Percentiles rank a stretch among this genome's conserved stretches.
Conservation (phyloP, 129 eudicot species). For the Flaveria sonorensis region DNA sequence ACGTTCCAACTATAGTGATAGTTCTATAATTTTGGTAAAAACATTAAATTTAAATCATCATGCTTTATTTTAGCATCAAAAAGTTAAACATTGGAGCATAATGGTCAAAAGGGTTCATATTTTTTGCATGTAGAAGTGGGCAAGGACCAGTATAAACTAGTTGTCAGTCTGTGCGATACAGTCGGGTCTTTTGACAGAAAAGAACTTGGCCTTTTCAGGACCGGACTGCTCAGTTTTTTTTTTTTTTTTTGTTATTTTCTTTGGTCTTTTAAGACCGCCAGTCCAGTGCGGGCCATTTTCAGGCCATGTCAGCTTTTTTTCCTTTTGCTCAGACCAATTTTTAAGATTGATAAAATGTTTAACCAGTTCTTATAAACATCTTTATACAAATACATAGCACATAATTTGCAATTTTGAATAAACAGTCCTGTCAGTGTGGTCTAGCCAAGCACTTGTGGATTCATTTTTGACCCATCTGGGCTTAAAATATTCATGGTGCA, state of each 20-base stretch:
- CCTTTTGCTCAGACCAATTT: too few species aligned
- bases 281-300: not conserved
- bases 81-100: not conserved
- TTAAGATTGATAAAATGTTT: not conserved
- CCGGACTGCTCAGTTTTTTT: not conserved
- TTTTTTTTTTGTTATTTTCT: too few species aligned
- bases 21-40: not conserved
- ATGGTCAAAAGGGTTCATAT: not conserved
- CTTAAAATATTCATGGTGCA: not conserved
- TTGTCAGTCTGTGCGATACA: not conserved
- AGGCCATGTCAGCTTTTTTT: not conserved
- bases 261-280: too few species aligned
- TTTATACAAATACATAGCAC: not conserved
- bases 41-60: not conserved
- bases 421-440: not conserved
- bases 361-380: not conserved
- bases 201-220: not conserved
- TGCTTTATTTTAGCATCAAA: constrained; percentile 10
- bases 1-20: constrained; percentile 10
- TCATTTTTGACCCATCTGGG: not conserved
- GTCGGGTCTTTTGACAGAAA: not conserved
- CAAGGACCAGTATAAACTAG: not conserved
- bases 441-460: not conserved
- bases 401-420: not conserved
- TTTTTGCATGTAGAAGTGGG: not conserved